Evolutionary conservation across 306 rosid genomes (phyloP).

Genomic region (Corylus heterophylla): DNA sequence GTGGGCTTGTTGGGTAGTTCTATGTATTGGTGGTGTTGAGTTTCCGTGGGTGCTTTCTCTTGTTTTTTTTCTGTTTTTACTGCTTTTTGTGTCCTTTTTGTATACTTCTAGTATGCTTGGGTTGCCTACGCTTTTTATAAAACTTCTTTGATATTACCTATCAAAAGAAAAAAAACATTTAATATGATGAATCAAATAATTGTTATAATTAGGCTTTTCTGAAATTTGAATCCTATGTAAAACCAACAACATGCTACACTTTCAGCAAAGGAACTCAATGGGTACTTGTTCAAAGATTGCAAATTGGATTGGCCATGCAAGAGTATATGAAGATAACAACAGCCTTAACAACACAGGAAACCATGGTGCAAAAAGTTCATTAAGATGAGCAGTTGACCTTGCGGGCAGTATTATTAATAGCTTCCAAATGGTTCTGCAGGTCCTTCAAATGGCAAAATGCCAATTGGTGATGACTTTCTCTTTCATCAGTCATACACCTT

Average conservation of each 20-base stretch:
- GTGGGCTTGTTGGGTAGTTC: no score
- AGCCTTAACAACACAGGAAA: conserved; percentile 31
- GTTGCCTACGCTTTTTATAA: no score
- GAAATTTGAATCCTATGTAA: neutral
- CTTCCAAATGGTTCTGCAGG: conserved; percentile 83
- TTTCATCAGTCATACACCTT: conserved; percentile 50
- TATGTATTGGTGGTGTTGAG: no score
- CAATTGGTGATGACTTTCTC: conserved; percentile 48
- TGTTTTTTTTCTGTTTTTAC: no score
- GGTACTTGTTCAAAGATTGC: conserved; percentile 4
- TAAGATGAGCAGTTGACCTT: conserved; percentile 59
- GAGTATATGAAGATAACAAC: conserved; percentile 27
- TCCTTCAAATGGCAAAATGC: conserved; percentile 74
- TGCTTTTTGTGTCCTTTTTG: no score
- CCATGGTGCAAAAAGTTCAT: conserved; percentile 22
- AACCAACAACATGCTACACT: conserved; percentile 10
- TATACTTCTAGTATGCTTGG: no score
- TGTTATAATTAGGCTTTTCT: neutral
- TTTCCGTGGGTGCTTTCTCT: no score
- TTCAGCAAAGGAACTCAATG: conserved; percentile 1
- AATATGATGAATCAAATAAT: neutral
- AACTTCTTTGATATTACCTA: no score
- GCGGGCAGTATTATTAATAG: conserved; percentile 75
- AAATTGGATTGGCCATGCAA: conserved; percentile 15
- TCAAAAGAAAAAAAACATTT: neutral